A percentile compares a stretch with the other conserved stretches of the same genome.
phyloP scores from a whole-genome alignment of 1,284 basidiomycete genomes.

The Sparassis latifolia region DNA sequence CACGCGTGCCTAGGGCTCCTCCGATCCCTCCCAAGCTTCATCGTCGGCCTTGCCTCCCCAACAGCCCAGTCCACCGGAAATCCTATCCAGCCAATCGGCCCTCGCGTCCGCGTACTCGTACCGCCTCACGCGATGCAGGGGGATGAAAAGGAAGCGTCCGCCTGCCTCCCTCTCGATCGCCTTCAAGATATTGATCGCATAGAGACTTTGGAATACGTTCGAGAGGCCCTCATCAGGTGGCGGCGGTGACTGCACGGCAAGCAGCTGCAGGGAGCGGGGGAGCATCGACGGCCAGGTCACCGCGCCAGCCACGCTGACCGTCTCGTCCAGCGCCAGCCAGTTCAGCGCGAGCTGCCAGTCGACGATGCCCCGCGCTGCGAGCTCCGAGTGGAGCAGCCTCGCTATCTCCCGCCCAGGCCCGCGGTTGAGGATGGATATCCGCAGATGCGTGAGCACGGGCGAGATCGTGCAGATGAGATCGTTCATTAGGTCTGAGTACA shows the following conservation, averaged over 20 bases:
- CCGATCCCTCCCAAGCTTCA: not conserved
- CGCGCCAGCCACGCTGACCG: not conserved
- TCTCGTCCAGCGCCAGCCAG: not conserved
- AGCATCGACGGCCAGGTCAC: conserved; percentile 21
- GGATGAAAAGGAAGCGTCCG: conserved; percentile 14
- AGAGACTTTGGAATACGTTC: conserved; percentile 24
- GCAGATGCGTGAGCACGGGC: conserved; percentile 19
- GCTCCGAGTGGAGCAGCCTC: conserved; percentile 22
- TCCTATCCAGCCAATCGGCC: conserved; percentile 19
- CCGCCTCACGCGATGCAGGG: conserved; percentile 8
- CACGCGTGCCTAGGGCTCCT: no score
- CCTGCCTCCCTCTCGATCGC: conserved; percentile 17
- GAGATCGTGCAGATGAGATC: conserved; percentile 17
- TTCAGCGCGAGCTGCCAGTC: conserved; percentile 10
- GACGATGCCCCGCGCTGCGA: conserved; percentile 17
- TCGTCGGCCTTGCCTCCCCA: conserved; percentile 10
- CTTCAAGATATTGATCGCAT: conserved; percentile 21
- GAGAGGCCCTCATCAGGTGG: conserved; percentile 16
- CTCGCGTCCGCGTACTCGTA: conserved; percentile 19
- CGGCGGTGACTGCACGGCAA: conserved; percentile 22
- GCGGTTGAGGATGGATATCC: conserved; percentile 24
- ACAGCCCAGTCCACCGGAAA: conserved; percentile 14
- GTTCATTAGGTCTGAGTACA: conserved; percentile 13
- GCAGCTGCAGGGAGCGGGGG: conserved; percentile 13
- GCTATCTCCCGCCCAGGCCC: conserved; percentile 16